Evolutionary conservation across 2,329 filamentous ascomycete species (phyloP).

Genomic region (Grosmannia clavigera): DNA sequence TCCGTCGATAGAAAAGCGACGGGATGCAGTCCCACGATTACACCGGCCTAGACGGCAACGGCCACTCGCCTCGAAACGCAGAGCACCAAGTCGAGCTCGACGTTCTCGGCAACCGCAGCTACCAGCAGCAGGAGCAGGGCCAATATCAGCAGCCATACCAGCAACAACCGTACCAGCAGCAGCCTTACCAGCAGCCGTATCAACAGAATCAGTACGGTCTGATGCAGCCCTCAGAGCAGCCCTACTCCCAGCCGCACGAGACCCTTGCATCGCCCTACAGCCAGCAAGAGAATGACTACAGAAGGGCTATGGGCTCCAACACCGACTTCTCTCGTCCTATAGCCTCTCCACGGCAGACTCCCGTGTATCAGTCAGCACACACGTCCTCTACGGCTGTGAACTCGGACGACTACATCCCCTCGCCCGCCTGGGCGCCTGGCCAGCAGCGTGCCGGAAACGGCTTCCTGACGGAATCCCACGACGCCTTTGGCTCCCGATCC

Average conservation of each 20-base stretch:
- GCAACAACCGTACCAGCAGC: conserved; percentile 2
- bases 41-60: conserved; percentile 1
- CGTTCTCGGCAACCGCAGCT: conserved; percentile 4
- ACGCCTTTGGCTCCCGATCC: conserved; percentile 7
- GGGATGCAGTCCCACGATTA: conserved; percentile 10
- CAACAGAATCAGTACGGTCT: neutral
- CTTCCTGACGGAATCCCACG: conserved; percentile 9
- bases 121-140: neutral
- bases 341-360: conserved; percentile 5
- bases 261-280: neutral
- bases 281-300: conserved; percentile 2
- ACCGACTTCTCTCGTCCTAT: conserved; percentile 4
- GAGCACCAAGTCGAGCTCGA: conserved; percentile 9
- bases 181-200: neutral
- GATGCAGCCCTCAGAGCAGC: neutral
- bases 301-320: neutral
- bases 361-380: conserved; percentile 10
- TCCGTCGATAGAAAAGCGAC: neutral
- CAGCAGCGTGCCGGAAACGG: conserved; percentile 5
- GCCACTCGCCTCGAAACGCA: neutral
- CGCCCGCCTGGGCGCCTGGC: conserved; percentile 4
- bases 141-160: conserved; percentile 2
- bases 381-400: conserved; percentile 10
- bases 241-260: neutral
- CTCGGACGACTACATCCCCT: conserved; percentile 7